Evolutionary conservation across 129 eudicot genomes (phyloP), one percentile per base, ranked within the genome.

Genomic region (Lactuca sativa): DNA sequence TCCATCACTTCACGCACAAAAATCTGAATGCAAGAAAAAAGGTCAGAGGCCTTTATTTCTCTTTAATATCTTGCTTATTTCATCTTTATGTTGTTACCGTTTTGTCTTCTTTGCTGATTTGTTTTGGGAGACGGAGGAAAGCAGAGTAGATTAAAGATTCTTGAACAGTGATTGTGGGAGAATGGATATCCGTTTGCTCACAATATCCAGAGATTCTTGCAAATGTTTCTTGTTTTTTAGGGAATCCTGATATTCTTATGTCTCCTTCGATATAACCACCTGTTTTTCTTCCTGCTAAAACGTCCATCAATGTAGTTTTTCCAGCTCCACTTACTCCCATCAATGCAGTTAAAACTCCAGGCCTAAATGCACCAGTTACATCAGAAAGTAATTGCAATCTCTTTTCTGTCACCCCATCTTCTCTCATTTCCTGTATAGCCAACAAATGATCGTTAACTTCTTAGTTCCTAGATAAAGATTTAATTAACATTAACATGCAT

Each of bases 281-380:
- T 9, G 79, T 82, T 59, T 85, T 82, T 54, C 90, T 65, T 68
- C 90, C 90, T 13, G 90, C 83, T 52, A 85, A 74, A 59, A 85
- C 90, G 37, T 85, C 90, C 82, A 85, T 38, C 9, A 85, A 79
- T 5, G 86, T 85, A 8, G 90, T 85, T 67, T 85, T 85, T 6
- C 90, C 90, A 12, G 90, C 90, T 58, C 90, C 90, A 49, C 82
- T 85, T 33, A 85, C 86, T 59, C 90, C 90, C 90, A 85, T 85
- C 36, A 85, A 61, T 12, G 90, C 86, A 4, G 90, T 85, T 7
- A 85, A 62, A 15, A 78, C 79, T 59, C 90, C 90, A 8, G 90
- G 86, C 70, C 84, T 85, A 61, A 85, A 85, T 17, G 86, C 78
- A 56, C 86, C 84, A 0, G 86, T 85, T 48, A 85, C 74, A 59